These are phyloP conservation scores for Chrysoporthe cubensis DNA, from an alignment of 2,329 filamentous ascomycete species.

Conservation along the genomic window DNA sequence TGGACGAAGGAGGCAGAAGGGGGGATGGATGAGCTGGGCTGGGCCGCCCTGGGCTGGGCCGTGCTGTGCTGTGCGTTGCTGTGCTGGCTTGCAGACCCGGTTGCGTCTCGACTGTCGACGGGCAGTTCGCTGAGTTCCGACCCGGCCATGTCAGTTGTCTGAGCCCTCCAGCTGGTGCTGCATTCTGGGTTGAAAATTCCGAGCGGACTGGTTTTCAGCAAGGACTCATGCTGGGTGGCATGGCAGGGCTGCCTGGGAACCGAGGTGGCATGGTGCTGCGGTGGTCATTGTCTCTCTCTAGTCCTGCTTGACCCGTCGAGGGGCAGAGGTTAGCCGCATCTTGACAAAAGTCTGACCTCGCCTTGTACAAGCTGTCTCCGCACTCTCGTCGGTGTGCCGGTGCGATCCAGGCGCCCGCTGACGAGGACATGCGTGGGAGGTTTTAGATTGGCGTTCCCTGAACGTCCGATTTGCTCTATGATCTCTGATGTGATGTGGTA, in stretches of 20 bases:
- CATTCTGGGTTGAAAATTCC: background rate
- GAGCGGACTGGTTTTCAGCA: background rate
- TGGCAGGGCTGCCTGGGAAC: background rate
- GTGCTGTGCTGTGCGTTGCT: constrained; percentile 1
- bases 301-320: background rate
- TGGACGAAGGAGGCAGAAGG: background rate
- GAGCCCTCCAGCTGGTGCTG: background rate
- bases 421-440: background rate
- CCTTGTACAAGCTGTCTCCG: background rate
- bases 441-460: background rate
- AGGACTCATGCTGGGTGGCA: background rate
- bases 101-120: background rate
- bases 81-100: background rate
- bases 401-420: background rate
- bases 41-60: too few relatives aligned
- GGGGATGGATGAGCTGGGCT: background rate
- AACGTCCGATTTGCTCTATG: background rate
- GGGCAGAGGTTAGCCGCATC: background rate
- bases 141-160: background rate
- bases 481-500: background rate
- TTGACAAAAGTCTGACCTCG: background rate
- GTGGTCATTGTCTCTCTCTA: background rate
- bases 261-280: background rate
- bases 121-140: background rate
- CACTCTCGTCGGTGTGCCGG: background rate